A percentile compares a stretch with the other conserved stretches of the same genome.
phyloP scores from a whole-genome alignment of 1,139 yeast species.

The Hansenula sp. region DNA sequence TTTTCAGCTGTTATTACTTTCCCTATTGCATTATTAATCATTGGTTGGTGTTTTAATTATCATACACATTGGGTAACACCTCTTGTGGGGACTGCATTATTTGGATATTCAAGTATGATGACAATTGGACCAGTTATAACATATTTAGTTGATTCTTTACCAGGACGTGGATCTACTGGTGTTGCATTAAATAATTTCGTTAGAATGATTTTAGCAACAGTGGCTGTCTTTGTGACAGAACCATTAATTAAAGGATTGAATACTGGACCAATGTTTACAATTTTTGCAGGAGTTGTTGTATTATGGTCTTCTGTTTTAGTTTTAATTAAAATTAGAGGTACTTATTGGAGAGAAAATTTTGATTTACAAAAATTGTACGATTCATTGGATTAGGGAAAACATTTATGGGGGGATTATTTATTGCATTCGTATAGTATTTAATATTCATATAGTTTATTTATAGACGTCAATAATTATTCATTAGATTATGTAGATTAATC shows the following conservation, averaged over 20 bases:
- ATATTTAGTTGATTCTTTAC: slow-evolving; percentile 77
- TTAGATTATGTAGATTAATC: too few species aligned
- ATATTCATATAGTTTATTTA: too few species aligned
- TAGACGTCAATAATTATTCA: too few species aligned
- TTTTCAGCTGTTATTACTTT: slow-evolving; percentile 56
- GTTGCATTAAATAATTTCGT: slow-evolving; percentile 77
- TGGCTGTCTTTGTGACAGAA: slow-evolving; percentile 70
- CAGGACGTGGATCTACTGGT: slow-evolving; percentile 88
- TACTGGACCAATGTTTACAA: slow-evolving; percentile 64
- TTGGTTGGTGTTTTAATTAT: slow-evolving; percentile 77
- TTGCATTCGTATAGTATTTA: neutral
- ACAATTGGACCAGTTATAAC: slow-evolving; percentile 79
- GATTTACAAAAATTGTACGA: slow-evolving; percentile 59
- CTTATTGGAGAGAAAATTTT: slow-evolving; percentile 58
- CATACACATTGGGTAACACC: slow-evolving; percentile 73
- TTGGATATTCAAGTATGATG: slow-evolving; percentile 83
- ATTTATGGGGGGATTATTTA: neutral
- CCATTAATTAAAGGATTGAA: slow-evolving; percentile 64
- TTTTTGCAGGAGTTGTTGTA: slow-evolving; percentile 54
- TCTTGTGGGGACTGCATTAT: slow-evolving; percentile 71
- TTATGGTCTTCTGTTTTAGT: slow-evolving; percentile 40
- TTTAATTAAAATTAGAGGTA: slow-evolving; percentile 54
- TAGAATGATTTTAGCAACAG: slow-evolving; percentile 70
- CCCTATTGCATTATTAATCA: slow-evolving; percentile 64
- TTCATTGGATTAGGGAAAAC: slow-evolving; percentile 24